These are phyloP conservation scores for Emiliania huxleyi DNA, from an alignment of 78 protist genomes.

Conservation along the genomic window DNA sequence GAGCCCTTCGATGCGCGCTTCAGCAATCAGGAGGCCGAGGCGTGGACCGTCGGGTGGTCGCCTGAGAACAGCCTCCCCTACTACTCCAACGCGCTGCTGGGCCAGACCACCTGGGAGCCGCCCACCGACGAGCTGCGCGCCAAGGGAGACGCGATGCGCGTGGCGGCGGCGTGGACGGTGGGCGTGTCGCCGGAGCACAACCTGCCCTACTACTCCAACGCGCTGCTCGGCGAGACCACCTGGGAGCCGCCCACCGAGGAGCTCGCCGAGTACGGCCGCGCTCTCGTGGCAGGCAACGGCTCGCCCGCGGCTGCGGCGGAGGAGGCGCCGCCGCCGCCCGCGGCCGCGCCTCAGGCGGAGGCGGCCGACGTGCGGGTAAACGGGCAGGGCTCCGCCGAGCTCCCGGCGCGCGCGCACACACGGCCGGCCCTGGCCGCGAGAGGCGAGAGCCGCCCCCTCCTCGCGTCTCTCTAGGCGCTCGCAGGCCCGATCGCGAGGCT, in stretches of 20 bases:
- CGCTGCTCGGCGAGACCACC: not conserved
- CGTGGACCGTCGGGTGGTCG: not conserved
- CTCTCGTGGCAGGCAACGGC: no score
- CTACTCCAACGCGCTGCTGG: not conserved
- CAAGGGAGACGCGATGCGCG: not conserved
- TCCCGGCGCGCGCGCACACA: no score
- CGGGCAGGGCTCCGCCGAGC: no score
- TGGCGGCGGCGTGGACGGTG: not conserved
- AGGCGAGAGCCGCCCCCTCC: no score
- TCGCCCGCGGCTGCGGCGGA: no score
- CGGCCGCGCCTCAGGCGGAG: no score
- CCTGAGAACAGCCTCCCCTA: not conserved
- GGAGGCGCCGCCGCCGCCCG: no score
- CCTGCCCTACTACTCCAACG: not conserved
- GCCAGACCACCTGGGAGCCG: not conserved
- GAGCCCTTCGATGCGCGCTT: no score
- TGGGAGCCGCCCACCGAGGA: not conserved
- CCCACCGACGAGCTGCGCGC: not conserved
- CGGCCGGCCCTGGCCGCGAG: no score
- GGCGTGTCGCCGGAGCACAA: not conserved
- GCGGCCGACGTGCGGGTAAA: no score
- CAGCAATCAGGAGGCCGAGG: not conserved
- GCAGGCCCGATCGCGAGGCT: no score
- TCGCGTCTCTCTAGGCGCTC: no score
- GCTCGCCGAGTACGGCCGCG: not conserved